These are phyloP conservation scores for Pyricularia grisea DNA, from an alignment of 2,329 filamentous ascomycete genomes.

Conservation along the genomic window DNA sequence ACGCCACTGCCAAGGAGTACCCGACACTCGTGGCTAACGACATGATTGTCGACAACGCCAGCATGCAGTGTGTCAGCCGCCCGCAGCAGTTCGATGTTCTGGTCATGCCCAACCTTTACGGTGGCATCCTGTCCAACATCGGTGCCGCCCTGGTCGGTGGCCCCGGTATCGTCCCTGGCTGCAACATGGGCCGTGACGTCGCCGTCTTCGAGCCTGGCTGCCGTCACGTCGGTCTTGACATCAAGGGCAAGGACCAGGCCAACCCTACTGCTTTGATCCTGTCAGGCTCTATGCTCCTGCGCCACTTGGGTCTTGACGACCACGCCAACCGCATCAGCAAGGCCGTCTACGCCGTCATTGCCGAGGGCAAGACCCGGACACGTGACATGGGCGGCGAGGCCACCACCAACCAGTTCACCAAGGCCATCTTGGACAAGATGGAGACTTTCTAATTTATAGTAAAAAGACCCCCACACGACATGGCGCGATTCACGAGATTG, in stretches of 20 bases:
- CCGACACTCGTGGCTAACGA: constrained; percentile 93
- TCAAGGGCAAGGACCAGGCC: constrained; percentile 98
- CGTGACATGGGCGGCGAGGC: constrained; percentile 90
- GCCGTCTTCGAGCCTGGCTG: constrained; percentile 98
- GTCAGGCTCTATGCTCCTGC: constrained; percentile 74
- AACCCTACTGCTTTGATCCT: constrained; percentile 96
- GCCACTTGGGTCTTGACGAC: constrained; percentile 93
- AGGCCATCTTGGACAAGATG: constrained; percentile 92
- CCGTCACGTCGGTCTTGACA: constrained; percentile 98
- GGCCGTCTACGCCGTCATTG: constrained; percentile 68
- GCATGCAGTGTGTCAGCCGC: constrained; percentile 94
- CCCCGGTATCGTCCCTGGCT: constrained; percentile 92
- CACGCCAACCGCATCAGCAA: constrained; percentile 98
- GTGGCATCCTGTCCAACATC: constrained; percentile 98
- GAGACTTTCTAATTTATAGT: constrained; percentile 52
- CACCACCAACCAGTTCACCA: constrained; percentile 91
- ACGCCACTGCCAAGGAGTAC: constrained; percentile 87
- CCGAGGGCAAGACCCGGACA: constrained; percentile 80
- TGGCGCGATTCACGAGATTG: neutral
- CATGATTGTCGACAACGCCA: constrained; percentile 99
- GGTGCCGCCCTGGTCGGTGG: constrained; percentile 94
- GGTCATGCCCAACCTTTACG: constrained; percentile 99
- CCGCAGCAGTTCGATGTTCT: constrained; percentile 99
- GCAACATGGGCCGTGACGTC: constrained; percentile 98
- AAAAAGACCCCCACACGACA: neutral